Evolutionary conservation across 2,329 filamentous ascomycete genomes (phyloP).

Genomic region (Ophiostoma triangulosporum): DNA sequence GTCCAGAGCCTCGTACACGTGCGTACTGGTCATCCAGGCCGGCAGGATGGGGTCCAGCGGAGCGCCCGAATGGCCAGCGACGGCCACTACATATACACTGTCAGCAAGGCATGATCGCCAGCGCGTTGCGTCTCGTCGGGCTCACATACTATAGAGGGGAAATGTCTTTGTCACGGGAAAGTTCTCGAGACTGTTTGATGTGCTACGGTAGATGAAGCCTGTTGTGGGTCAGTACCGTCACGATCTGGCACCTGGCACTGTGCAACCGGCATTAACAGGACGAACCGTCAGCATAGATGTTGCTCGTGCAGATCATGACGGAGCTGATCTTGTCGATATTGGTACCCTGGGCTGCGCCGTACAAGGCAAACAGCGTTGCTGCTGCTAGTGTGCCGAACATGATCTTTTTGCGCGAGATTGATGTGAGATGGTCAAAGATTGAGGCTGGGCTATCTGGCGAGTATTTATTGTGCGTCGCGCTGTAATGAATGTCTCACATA

Average conservation of each 20-base stretch:
- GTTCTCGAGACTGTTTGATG: background rate
- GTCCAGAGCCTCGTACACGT: constrained; percentile 7
- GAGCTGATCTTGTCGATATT: background rate
- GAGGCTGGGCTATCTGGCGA: background rate
- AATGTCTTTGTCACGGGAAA: constrained; percentile 5
- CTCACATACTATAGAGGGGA: constrained; percentile 6
- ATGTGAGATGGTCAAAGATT: too few relatives aligned
- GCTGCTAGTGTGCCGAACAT: background rate
- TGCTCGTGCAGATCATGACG: constrained; percentile 4
- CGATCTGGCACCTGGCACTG: too few relatives aligned
- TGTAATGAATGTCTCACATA: too few relatives aligned
- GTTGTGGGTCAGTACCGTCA: background rate
- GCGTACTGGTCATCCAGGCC: background rate
- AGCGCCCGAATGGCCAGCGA: background rate
- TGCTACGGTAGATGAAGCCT: constrained; percentile 10
- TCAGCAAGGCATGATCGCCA: background rate
- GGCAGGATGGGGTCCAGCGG: constrained; percentile 7
- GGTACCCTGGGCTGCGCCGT: background rate
- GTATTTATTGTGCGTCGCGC: too few relatives aligned
- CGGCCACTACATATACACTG: constrained; percentile 2
- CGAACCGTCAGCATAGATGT: constrained; percentile 7
- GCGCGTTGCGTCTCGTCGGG: background rate
- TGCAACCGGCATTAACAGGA: background rate
- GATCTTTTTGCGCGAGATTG: too few relatives aligned
- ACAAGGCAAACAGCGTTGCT: background rate